Conservation (phyloP, 2,329 filamentous ascomycete species). For the Podosphaera leucotricha region DNA sequence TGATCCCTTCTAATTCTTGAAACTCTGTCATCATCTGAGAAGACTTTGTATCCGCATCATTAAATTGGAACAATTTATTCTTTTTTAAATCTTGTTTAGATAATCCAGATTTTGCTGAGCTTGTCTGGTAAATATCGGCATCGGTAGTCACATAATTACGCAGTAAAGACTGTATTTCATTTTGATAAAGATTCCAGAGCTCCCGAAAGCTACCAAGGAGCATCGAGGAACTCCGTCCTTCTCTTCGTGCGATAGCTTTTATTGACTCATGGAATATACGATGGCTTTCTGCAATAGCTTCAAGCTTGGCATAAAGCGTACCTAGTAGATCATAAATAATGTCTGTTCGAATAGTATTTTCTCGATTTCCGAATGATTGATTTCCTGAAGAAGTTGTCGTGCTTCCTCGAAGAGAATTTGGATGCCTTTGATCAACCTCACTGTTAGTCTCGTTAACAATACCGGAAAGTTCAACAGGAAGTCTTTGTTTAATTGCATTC, state of each 20-base stretch:
- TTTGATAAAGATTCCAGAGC: slow-evolving; percentile 93
- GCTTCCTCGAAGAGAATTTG: slow-evolving; percentile 44
- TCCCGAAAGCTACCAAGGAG: slow-evolving; percentile 83
- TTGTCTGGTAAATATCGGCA: slow-evolving; percentile 45
- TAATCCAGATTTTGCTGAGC: slow-evolving; percentile 35
- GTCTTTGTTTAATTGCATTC: slow-evolving; percentile 71
- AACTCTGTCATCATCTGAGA: slow-evolving; percentile 61
- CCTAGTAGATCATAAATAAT: slow-evolving; percentile 81
- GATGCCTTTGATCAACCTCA: slow-evolving; percentile 80
- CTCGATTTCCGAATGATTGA: slow-evolving; percentile 39
- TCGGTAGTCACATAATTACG: slow-evolving; percentile 94
- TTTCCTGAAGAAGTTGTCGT: slow-evolving; percentile 27
- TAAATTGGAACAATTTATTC: slow-evolving; percentile 50
- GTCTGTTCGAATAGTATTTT: slow-evolving; percentile 56
- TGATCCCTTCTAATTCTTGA: slow-evolving; percentile 71
- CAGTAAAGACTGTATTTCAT: slow-evolving; percentile 80
- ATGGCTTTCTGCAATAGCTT: slow-evolving; percentile 88
- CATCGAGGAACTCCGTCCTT: slow-evolving; percentile 38
- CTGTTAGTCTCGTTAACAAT: slow-evolving; percentile 89
- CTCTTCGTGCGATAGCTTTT: slow-evolving; percentile 60
- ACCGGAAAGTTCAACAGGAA: slow-evolving; percentile 81
- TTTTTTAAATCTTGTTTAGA: slow-evolving; percentile 18
- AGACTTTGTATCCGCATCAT: slow-evolving; percentile 63
- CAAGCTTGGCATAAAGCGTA: slow-evolving; percentile 88
- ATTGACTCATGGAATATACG: slow-evolving; percentile 84